These are phyloP conservation scores for Cutaneotrichosporon mucoides DNA, from an alignment of 1,284 basidiomycete species.

Conservation along the genomic window DNA sequence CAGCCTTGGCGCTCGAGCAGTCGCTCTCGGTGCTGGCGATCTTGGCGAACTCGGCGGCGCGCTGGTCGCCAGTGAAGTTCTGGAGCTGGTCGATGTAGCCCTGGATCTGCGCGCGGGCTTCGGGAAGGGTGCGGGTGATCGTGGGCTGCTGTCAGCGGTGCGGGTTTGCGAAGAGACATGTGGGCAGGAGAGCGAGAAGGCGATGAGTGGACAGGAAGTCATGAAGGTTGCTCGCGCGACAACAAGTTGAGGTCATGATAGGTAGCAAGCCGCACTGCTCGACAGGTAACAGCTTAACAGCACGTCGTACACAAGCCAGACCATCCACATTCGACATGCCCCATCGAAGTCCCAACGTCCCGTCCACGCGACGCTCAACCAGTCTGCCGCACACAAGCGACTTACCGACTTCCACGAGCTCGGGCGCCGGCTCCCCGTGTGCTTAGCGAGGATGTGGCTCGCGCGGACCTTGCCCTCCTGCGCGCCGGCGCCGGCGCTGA, in stretches of 20 bases:
- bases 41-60: slow-evolving; percentile 63
- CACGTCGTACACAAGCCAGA: no score
- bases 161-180: no score
- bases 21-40: slow-evolving; percentile 75
- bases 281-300: no score
- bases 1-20: slow-evolving; percentile 74
- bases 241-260: no score
- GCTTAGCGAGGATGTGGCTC: slow-evolving; percentile 93
- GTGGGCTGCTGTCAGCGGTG: slow-evolving; percentile 53
- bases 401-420: slow-evolving; percentile 88
- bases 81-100: slow-evolving; percentile 52
- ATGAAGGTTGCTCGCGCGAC: no score
- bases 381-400: no score
- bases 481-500: slow-evolving; percentile 34
- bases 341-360: no score
- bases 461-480: slow-evolving; percentile 66
- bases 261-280: no score
- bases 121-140: slow-evolving; percentile 85
- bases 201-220: no score
- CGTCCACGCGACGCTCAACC: no score
- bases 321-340: no score
- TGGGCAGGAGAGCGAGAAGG: not conserved
- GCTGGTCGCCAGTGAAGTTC: slow-evolving; percentile 49
- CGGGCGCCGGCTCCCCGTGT: slow-evolving; percentile 77
- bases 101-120: slow-evolving; percentile 74